phyloP scores from a whole-genome alignment of 2,329 filamentous ascomycete genomes.

The Botryotinia convoluta region DNA sequence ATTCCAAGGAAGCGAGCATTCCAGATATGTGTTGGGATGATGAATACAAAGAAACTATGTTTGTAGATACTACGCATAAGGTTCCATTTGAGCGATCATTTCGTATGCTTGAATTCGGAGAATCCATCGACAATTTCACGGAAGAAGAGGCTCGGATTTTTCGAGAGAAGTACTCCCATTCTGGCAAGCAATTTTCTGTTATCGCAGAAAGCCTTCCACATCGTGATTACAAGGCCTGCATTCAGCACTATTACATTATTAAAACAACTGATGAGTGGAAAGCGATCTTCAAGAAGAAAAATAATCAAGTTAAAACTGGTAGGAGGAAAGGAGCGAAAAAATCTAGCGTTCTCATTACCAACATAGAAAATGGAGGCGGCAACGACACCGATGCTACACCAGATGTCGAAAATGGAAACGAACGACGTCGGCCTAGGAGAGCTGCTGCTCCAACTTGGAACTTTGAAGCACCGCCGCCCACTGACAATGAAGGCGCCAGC shows the following conservation, averaged over 20 bases:
- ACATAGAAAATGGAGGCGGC: conserved; percentile 44
- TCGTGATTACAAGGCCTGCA: conserved; percentile 74
- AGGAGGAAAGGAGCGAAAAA: conserved; percentile 53
- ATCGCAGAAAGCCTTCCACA: conserved; percentile 66
- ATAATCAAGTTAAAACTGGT: conserved; percentile 52
- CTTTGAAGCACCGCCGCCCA: conserved; percentile 54
- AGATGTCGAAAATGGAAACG: conserved; percentile 53
- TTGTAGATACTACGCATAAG: conserved; percentile 63
- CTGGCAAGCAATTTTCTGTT: conserved; percentile 79
- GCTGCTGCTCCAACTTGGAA: conserved; percentile 68
- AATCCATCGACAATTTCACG: conserved; percentile 72
- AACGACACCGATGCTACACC: conserved; percentile 35
- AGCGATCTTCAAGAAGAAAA: conserved; percentile 49
- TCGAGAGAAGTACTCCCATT: conserved; percentile 71
- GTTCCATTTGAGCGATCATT: conserved; percentile 66
- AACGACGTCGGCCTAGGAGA: conserved; percentile 59
- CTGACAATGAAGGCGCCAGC: conserved; percentile 60
- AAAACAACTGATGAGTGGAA: conserved; percentile 77
- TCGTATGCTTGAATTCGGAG: conserved; percentile 67
- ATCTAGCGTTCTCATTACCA: conserved; percentile 63
- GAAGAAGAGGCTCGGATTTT: conserved; percentile 68
- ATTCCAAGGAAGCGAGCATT: conserved; percentile 73
- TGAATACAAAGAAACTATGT: conserved; percentile 57
- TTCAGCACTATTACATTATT: conserved; percentile 82
- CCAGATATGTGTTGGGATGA: conserved; percentile 67